These are phyloP conservation scores for Pythium oligandrum DNA, from an alignment of 352 stramenopile genomes.

Conservation along the genomic window DNA sequence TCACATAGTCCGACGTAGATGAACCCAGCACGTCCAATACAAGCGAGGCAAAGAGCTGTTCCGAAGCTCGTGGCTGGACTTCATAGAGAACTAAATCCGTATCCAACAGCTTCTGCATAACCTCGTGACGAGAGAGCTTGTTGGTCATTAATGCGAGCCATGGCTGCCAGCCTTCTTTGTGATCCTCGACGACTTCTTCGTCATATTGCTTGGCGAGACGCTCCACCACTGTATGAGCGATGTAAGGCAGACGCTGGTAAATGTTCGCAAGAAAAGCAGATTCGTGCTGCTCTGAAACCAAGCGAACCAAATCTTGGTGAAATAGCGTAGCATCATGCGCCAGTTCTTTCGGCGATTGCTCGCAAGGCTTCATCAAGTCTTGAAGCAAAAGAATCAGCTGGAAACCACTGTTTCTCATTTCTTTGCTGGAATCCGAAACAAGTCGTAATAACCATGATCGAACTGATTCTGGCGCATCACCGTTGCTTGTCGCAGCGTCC, in stretches of 20 bases:
- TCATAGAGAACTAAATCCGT: conserved; percentile 42
- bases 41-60: conserved; percentile 30
- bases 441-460: conserved; percentile 1
- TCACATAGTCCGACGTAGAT: conserved; percentile 43
- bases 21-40: conserved; percentile 28
- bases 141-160: conserved; percentile 48
- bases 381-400: conserved; percentile 15
- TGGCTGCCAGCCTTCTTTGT: conserved; percentile 23
- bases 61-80: not conserved
- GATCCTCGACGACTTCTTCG: conserved; percentile 5
- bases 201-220: conserved; percentile 8
- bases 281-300: conserved; percentile 25
- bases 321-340: conserved; percentile 27
- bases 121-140: conserved; percentile 38
- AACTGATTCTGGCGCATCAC: too few species aligned
- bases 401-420: conserved; percentile 9
- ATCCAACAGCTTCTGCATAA: conserved; percentile 49
- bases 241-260: conserved; percentile 52
- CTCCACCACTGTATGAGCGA: conserved; percentile 38
- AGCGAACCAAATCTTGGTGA: conserved; percentile 29
- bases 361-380: not conserved
- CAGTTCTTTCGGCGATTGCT: not conserved
- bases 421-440: conserved; percentile 2
- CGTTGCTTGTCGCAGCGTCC: too few species aligned
- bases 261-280: conserved; percentile 32